A percentile compares a stretch with the other conserved stretches of the same genome.
Evolutionary conservation across 1,139 yeast species (phyloP).

Genomic region (Magnusiomyces suaveolens): DNA sequence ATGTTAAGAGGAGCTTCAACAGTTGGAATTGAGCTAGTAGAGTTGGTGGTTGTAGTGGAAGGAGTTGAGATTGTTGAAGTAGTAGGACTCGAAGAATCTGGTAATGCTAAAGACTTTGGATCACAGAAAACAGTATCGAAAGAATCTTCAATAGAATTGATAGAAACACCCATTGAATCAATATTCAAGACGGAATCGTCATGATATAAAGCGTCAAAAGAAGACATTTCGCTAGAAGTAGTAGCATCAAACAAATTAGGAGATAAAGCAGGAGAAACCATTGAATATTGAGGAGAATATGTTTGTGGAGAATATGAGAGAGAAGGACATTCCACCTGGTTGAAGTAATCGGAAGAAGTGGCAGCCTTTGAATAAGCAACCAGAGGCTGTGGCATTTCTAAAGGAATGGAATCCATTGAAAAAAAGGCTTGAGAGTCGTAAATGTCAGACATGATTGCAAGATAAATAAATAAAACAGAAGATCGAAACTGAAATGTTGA

Average conservation of each 20-base stretch:
- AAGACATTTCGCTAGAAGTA: neutral
- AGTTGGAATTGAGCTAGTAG: neutral
- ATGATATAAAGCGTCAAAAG: neutral
- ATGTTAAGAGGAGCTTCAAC: neutral
- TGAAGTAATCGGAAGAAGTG: neutral
- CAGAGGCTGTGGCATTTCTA: neutral
- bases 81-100: constrained; percentile 4
- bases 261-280: constrained; percentile 1
- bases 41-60: neutral
- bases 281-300: constrained; percentile 3
- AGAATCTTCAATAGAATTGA: constrained; percentile 1
- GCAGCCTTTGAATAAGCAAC: neutral
- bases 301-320: neutral
- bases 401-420: neutral
- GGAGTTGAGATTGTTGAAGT: neutral
- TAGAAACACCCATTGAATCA: neutral
- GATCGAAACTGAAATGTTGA: neutral
- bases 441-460: neutral
- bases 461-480: neutral
- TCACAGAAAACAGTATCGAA: constrained; percentile 18
- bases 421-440: constrained; percentile 1
- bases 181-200: neutral
- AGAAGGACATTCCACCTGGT: constrained; percentile 3
- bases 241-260: neutral
- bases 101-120: constrained; percentile 20